Conservation (phyloP, 169 alveolate species). For the Plasmodium vinckei region DNA sequence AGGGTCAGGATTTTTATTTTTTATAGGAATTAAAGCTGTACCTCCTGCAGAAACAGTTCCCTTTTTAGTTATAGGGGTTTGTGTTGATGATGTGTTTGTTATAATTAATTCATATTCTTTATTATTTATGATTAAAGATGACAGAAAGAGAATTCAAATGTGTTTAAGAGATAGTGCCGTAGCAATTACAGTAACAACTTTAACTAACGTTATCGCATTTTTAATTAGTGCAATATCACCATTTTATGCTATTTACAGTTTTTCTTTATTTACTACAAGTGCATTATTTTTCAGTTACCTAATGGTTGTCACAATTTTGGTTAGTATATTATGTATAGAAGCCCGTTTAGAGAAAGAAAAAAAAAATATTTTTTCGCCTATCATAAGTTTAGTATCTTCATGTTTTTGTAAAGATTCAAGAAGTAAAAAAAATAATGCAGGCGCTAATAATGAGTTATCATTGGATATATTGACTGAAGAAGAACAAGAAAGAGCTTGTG, state of each 20-base stretch:
- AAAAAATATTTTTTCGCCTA: conserved; percentile 35
- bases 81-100: conserved; percentile 88
- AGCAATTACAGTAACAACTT: conserved; percentile 87
- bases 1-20: conserved; percentile 87
- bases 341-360: conserved; percentile 81
- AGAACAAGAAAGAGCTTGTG: conserved; percentile 1
- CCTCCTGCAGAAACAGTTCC: conserved; percentile 89
- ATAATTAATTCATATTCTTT: conserved; percentile 85
- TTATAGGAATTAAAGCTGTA: conserved; percentile 84
- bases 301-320: conserved; percentile 83
- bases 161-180: conserved; percentile 87
- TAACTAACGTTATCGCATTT: conserved; percentile 86
- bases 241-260: conserved; percentile 85
- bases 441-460: not conserved
- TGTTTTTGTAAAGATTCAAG: not conserved
- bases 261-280: conserved; percentile 84
- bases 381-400: conserved; percentile 9
- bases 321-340: conserved; percentile 85
- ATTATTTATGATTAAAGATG: conserved; percentile 81
- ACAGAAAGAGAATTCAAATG: conserved; percentile 83
- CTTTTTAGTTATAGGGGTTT: conserved; percentile 87
- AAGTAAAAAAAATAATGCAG: not conserved
- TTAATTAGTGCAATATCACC: conserved; percentile 88
- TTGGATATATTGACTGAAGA: conserved; percentile 21
- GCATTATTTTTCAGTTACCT: conserved; percentile 86